Conservation (phyloP, 768 basidiomycete species). For the Xerocomus spinulosus region DNA sequence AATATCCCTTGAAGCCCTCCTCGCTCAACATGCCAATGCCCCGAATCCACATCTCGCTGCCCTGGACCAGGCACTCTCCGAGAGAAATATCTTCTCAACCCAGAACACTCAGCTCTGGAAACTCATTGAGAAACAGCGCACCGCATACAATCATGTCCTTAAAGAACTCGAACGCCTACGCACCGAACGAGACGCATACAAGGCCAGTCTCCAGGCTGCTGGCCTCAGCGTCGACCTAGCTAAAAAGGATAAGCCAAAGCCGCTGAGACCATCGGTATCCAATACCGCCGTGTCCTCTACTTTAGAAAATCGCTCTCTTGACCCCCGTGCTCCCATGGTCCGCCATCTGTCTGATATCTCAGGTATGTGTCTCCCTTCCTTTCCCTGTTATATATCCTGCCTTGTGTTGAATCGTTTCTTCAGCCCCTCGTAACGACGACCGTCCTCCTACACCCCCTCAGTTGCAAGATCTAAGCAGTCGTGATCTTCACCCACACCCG, state of each 20-base stretch:
- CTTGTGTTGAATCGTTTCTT: neutral
- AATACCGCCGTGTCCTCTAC: slow-evolving; percentile 18
- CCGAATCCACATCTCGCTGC: slow-evolving; percentile 55
- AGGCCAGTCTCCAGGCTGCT: slow-evolving; percentile 30
- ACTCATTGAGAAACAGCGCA: slow-evolving; percentile 86
- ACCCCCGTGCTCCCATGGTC: slow-evolving; percentile 22
- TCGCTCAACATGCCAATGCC: slow-evolving; percentile 49
- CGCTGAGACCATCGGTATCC: slow-evolving; percentile 21
- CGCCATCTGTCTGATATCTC: slow-evolving; percentile 32
- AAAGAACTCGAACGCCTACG: slow-evolving; percentile 86
- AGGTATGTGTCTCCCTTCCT: slow-evolving; percentile 21
- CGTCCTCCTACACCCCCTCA: slow-evolving; percentile 20
- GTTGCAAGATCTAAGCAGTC: slow-evolving; percentile 8
- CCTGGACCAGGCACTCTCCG: slow-evolving; percentile 70
- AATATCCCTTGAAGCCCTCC: slow-evolving; percentile 49
- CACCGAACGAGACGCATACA: slow-evolving; percentile 67
- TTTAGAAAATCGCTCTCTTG: slow-evolving; percentile 16
- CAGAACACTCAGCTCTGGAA: slow-evolving; percentile 95
- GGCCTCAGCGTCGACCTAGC: slow-evolving; percentile 37
- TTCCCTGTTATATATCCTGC: neutral
- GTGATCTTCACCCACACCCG: slow-evolving; percentile 6
- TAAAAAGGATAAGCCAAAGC: slow-evolving; percentile 25
- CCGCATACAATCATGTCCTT: slow-evolving; percentile 72
- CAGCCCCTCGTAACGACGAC: slow-evolving; percentile 18
- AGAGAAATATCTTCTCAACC: slow-evolving; percentile 72